Base-by-base conservation (phyloP, 306 rosid genomes). In the Trichosanthes truncata region DNA sequence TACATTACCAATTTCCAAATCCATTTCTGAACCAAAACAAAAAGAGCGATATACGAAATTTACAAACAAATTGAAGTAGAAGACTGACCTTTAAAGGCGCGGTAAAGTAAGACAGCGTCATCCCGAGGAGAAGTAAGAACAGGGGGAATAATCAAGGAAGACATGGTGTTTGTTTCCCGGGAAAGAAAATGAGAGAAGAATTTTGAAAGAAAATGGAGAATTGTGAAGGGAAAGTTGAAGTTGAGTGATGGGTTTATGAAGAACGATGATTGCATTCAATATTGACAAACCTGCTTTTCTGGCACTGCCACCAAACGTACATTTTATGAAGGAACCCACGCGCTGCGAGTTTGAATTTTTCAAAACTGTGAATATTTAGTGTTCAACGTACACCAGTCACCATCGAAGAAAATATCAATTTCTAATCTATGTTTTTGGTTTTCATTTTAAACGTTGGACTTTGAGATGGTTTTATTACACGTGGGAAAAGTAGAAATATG, bases 81-180 rank as follows among this genome's bases (percentile, higher is more conserved):
- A 66, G 17, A 36, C 17, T 3, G 26, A 90, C 97, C 96, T 80
- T 89, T 90, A 65, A 94, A 94, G 77, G 98, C 98, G 75, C 90
- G 94, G 88, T 92, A 81, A 29, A 92, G 97, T 9, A 87, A 86
- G 15, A 57, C 43, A 65, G 93, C 97, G 75, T 90, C 96, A 62
- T 94, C 96, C 29, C 91, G 91, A 4, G 94, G 93, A 20, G 91
- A 81, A 52, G 89, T 85, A 67, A 86, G 91, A 83, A 78, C 69
- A 2, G 94, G 96, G 1, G 97, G 91, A 6, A 92, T 15, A 26
- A 17, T 80, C n/a, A 94, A 35, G 59, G 94, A 88, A 78, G 94
- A 77, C 98, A 90, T 86, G 20, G 9, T 2, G 74, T 67, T 33
- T 67, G 74, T 36, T 67, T 67, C 46, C 6, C 2, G 62, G 3